phyloP scores from a whole-genome alignment of 495 filamentous ascomycete genomes.

The Neurospora pannonica region DNA sequence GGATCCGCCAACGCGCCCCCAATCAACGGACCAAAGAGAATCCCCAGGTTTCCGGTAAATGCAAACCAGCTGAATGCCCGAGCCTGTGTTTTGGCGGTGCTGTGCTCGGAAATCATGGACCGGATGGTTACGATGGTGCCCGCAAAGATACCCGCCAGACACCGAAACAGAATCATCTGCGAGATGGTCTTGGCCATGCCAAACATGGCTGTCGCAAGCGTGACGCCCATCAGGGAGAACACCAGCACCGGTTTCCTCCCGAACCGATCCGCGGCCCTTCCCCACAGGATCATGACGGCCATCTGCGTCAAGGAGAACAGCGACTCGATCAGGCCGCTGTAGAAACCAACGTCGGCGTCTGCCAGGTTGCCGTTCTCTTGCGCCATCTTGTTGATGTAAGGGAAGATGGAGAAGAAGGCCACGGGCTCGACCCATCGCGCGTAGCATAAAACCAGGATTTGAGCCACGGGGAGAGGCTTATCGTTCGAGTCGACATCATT shows the following conservation, averaged over 20 bases:
- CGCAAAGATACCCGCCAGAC: constrained; percentile 56
- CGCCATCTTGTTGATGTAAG: constrained; percentile 66
- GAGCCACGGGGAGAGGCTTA: constrained; percentile 44
- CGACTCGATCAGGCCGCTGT: constrained; percentile 63
- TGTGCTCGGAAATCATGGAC: constrained; percentile 63
- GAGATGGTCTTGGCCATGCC: constrained; percentile 49
- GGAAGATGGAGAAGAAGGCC: constrained; percentile 67
- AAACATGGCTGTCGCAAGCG: constrained; percentile 48
- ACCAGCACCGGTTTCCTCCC: constrained; percentile 62
- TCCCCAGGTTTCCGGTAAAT: constrained; percentile 58
- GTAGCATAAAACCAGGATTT: constrained; percentile 58
- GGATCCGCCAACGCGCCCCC: constrained; percentile 57
- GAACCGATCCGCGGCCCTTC: constrained; percentile 51
- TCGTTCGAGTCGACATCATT: constrained; percentile 12
- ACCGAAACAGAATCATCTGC: constrained; percentile 60
- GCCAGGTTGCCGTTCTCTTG: constrained; percentile 45
- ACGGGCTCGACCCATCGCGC: constrained; percentile 62
- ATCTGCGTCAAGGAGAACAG: constrained; percentile 61
- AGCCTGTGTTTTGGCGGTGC: constrained; percentile 55
- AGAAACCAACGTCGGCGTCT: constrained; percentile 58
- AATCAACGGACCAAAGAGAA: constrained; percentile 56
- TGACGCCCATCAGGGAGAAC: constrained; percentile 49
- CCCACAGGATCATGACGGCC: constrained; percentile 48
- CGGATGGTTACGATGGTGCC: constrained; percentile 61
- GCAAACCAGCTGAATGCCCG: constrained; percentile 64